Conservation (phyloP, 1,139 yeast genomes). For the Diutina ranongensis region DNA sequence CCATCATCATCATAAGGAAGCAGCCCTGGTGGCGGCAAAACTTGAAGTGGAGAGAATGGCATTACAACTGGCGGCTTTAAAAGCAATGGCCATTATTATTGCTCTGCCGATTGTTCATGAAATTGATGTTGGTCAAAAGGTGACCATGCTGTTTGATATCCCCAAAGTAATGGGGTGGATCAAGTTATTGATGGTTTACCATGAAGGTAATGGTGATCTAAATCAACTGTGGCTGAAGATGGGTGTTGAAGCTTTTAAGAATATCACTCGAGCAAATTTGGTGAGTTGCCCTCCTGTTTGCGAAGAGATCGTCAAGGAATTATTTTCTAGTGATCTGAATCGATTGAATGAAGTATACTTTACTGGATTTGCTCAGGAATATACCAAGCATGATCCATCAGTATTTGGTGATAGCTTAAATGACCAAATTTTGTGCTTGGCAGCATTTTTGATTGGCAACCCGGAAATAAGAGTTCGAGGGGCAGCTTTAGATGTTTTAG, state of each 20-base stretch:
- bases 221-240: conserved; percentile 15
- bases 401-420: conserved; percentile 26
- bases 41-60: conserved; percentile 73
- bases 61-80: conserved; percentile 59
- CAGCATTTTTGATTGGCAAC: conserved; percentile 61
- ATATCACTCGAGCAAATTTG: conserved; percentile 50
- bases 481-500: conserved; percentile 38
- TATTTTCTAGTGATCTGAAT: conserved; percentile 58
- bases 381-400: conserved; percentile 27
- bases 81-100: conserved; percentile 77
- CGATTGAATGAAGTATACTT: conserved; percentile 56
- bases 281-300: conserved; percentile 18
- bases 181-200: conserved; percentile 49
- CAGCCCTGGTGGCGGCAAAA: conserved; percentile 54
- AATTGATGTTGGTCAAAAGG: conserved; percentile 30
- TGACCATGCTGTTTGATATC: conserved; percentile 58
- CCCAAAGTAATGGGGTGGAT: conserved; percentile 68
- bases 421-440: conserved; percentile 51
- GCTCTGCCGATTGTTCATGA: conserved; percentile 49
- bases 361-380: conserved; percentile 54
- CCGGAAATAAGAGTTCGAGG: conserved; percentile 47
- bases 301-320: conserved; percentile 46
- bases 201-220: conserved; percentile 22
- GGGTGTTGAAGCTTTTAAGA: conserved; percentile 65
- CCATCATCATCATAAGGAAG: conserved; percentile 28